A percentile compares a stretch with the other conserved stretches of the same genome.
phyloP scores from a whole-genome alignment of 352 stramenopile species.

The Peronosclerospora sorghi region DNA sequence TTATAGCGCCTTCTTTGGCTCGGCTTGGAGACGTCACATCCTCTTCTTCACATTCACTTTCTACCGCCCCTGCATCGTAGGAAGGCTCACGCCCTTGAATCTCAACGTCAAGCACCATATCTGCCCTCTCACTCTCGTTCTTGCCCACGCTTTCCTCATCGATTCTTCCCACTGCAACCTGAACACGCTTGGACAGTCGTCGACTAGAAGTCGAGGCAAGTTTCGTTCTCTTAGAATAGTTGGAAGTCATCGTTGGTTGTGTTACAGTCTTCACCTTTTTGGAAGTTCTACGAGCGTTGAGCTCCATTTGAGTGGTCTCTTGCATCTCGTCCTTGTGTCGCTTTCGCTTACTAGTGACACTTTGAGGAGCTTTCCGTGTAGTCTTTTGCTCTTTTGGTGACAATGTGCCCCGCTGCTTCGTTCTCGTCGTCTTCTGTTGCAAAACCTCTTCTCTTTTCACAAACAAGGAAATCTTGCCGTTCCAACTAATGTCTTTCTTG shows the following conservation, averaged over 20 bases:
- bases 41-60: slow-evolving; percentile 8
- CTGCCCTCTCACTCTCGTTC: slow-evolving; percentile 26
- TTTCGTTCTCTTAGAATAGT: background rate
- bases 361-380: slow-evolving; percentile 8
- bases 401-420: slow-evolving; percentile 3
- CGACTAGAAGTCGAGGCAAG: slow-evolving; percentile 1
- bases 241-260: background rate
- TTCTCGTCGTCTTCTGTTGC: slow-evolving; percentile 1
- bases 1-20: slow-evolving; percentile 3
- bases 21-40: slow-evolving; percentile 1
- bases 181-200: slow-evolving; percentile 16
- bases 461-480: slow-evolving; percentile 39
- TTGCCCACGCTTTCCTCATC: slow-evolving; percentile 43
- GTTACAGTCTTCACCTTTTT: slow-evolving; percentile 8
- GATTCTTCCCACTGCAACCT: slow-evolving; percentile 35
- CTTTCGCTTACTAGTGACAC: slow-evolving; percentile 6
- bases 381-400: slow-evolving; percentile 3
- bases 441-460: slow-evolving; percentile 5
- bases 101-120: slow-evolving; percentile 51
- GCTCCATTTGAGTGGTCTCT: slow-evolving; percentile 1
- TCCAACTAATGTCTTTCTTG: slow-evolving; percentile 37
- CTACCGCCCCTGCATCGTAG: slow-evolving; percentile 4
- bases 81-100: slow-evolving; percentile 17
- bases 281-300: slow-evolving; percentile 4
- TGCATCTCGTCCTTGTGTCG: slow-evolving; percentile 4